Base-by-base conservation (phyloP, 495 filamentous ascomycete genomes). In the Cercophora newfieldiana region DNA sequence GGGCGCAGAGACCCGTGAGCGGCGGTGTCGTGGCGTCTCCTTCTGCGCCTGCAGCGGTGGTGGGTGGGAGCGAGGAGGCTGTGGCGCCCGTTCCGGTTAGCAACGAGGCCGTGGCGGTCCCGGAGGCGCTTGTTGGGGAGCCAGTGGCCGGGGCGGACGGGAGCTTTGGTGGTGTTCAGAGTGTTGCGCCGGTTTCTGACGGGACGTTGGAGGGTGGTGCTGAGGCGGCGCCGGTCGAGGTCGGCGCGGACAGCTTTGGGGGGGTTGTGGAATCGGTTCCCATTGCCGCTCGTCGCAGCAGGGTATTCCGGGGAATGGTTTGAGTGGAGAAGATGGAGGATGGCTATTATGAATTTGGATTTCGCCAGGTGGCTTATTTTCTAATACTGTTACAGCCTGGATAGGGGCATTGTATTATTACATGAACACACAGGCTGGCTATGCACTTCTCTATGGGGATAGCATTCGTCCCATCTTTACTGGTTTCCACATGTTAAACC, bases 141-240 rank as follows among this genome's bases (percentile, higher is more conserved):
- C 7, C 25, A 14, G 50, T n/a, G 48, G 18, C 49, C 5, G 26
- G 25, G 21, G 57, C 49, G 12, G 50, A 54, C 5, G 59, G 58
- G 24, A 61, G 31, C 64, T 61, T 61, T 57, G 64, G 64, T 10
- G 64, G 64, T 12, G 63, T 58, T 3, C 53, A 65, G 25, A 53
- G 53, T 31, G 25, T 25, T 60, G 58, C 55, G 28, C 25, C 2
- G 1, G 55, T 30, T 25, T 14, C 22, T 22, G 55, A 25, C 7
- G 53, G 14, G 16, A 28, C 24, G 18, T 1, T 44, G 5, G 57
- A 37, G 7, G 30, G 2, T 19, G 21, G 8, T 21, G 57, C 10
- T 1, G 33, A 44, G 12, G 58, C 25, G 58, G 58, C 31, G 12
- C 21, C 58, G 12, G 58, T 26, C 5, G 58, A 44, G 33, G 10